Conservation (phyloP, 2,329 filamentous ascomycete species). For the Colletotrichum caudatum region DNA sequence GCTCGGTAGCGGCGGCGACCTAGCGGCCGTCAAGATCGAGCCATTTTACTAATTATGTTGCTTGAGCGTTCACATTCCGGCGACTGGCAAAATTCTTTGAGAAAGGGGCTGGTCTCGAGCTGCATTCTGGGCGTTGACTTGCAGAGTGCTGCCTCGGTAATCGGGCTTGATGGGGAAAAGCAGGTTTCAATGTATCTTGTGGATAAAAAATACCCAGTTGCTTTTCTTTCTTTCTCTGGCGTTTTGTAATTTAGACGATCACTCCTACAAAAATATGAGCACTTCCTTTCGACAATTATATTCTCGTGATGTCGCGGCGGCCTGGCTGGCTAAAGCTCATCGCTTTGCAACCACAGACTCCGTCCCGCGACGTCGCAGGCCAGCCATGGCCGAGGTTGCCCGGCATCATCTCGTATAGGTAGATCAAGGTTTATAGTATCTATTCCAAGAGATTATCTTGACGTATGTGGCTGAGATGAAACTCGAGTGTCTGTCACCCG, state of each 20-base stretch:
- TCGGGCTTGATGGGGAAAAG: not conserved
- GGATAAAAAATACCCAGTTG: not conserved
- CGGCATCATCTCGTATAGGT: not conserved
- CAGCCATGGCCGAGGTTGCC: constrained; percentile 10
- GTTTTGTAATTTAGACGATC: not conserved
- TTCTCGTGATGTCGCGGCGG: not conserved
- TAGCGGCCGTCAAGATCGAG: not conserved
- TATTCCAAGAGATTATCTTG: too few species aligned
- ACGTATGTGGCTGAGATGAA: too few species aligned
- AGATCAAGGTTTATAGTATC: not conserved
- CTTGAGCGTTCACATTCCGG: not conserved
- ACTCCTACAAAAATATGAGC: not conserved
- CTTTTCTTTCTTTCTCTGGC: not conserved
- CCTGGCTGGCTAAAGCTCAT: not conserved
- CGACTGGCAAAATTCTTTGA: too few species aligned
- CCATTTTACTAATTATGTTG: not conserved
- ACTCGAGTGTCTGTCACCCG: too few species aligned
- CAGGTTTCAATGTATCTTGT: not conserved
- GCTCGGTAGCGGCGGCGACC: not conserved
- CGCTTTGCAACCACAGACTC: not conserved
- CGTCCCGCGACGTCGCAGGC: not conserved
- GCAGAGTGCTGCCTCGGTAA: too few species aligned
- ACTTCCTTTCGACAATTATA: not conserved
- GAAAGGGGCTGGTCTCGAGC: not conserved
- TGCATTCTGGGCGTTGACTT: not conserved